These are phyloP conservation scores for Aspergillus hancockii DNA, from an alignment of 495 filamentous ascomycete species.

Conservation along the genomic window DNA sequence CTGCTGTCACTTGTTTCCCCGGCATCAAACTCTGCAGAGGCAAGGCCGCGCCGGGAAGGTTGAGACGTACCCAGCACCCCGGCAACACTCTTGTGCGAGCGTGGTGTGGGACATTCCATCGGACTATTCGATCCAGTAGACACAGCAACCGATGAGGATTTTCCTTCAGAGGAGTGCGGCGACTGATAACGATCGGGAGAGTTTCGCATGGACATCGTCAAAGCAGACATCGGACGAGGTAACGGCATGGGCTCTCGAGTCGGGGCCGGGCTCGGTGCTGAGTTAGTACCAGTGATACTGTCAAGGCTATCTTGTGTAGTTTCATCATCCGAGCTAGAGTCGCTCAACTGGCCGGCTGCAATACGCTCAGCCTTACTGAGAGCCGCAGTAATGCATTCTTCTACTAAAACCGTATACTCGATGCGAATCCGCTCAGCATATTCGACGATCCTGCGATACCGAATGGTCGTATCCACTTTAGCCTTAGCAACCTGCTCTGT, in stretches of 20 bases:
- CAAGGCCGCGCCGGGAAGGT: slow-evolving; percentile 66
- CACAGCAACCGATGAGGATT: slow-evolving; percentile 60
- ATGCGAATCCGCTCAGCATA: slow-evolving; percentile 94
- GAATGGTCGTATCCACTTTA: slow-evolving; percentile 90
- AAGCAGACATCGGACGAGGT: slow-evolving; percentile 35
- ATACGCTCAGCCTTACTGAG: slow-evolving; percentile 88
- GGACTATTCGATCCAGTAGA: slow-evolving; percentile 87
- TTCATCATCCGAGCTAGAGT: slow-evolving; percentile 60
- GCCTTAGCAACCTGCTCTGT: slow-evolving; percentile 78
- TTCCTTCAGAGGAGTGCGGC: slow-evolving; percentile 37
- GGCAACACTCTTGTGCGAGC: slow-evolving; percentile 74
- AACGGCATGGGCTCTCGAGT: slow-evolving; percentile 21
- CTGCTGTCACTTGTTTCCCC: slow-evolving; percentile 85
- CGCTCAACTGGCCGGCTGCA: slow-evolving; percentile 79
- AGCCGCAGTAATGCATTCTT: slow-evolving; percentile 92
- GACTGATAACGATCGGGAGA: slow-evolving; percentile 36
- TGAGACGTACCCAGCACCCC: slow-evolving; percentile 62
- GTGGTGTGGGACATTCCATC: slow-evolving; percentile 85
- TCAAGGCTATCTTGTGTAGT: slow-evolving; percentile 34
- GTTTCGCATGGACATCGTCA: slow-evolving; percentile 47
- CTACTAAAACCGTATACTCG: slow-evolving; percentile 86
- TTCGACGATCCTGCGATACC: slow-evolving; percentile 89
- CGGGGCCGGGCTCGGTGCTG: slow-evolving; percentile 8
- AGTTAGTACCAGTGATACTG: neutral
- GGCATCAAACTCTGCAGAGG: slow-evolving; percentile 76